Evolutionary conservation across 2,329 filamentous ascomycete species (phyloP), one percentile per base, ranked within the genome.

Genomic region (Verruconis gallopava): DNA sequence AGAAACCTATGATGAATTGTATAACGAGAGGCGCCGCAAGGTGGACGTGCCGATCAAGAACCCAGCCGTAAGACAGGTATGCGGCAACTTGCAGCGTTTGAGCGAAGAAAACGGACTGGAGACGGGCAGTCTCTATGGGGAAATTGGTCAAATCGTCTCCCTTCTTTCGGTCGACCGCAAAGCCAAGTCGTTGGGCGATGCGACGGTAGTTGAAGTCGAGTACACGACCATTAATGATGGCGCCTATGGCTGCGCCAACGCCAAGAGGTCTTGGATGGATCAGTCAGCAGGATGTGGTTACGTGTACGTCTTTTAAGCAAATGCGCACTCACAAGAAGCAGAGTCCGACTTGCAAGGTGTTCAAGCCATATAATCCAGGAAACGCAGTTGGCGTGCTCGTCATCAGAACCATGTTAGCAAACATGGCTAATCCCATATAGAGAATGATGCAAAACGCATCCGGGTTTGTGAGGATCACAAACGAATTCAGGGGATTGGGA

Each of bases 151-250:
- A 19, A 36, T 36, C 33, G 18, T 36, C 33, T 9, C 6, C 6
- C 14, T 13, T 18, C 6, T 6, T 6, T 36, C 17, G 9, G 33
- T 15, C 14, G 33, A 36, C 6, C 11, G 33, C 6, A 13, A 6
- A 11, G 9, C 14, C 33, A 6, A 11, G 6, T 36, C 33, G 9
- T 36, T 36, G 33, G 82, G 81, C 36, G 77, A n/a, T 70, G 30
- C 80, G 72, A 5, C 75, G 69, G 56, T 83, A 93, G 56, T 86
- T 85, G 67, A 73, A 77, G 57, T 85, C 81, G 25, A 83, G 68
- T 1, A 75, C 49, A 2, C 67, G 65, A 4, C 83, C 80, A 21
- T 55, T 58, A 12, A 63, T 51, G 18, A 63, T 47, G n/a, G 61
- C 54, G 35, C 60, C 54, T 17, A 55, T 38, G 30, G 64, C 49